phyloP scores from a whole-genome alignment of 768 basidiomycete species.

The Strobilomyces confusus region DNA sequence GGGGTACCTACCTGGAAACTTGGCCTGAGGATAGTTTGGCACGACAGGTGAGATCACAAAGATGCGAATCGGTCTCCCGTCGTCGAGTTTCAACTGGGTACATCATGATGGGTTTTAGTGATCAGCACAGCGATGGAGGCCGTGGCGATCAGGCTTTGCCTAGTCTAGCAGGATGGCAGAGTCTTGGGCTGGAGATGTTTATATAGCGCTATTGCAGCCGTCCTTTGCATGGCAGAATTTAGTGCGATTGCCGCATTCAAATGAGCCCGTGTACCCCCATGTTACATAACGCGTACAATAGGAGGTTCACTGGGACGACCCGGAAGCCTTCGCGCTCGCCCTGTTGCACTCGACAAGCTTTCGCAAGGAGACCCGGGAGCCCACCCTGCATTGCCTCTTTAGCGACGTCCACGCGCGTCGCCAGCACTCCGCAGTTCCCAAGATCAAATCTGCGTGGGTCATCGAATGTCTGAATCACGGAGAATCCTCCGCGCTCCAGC shows the following conservation, averaged over 20 bases:
- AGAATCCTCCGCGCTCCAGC: constrained; percentile 46
- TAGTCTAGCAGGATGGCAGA: no score
- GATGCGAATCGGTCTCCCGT: constrained; percentile 67
- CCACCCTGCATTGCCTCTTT: constrained; percentile 51
- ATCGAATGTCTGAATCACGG: constrained; percentile 76
- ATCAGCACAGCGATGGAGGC: constrained; percentile 61
- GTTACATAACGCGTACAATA: constrained; percentile 36
- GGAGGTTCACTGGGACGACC: constrained; percentile 33
- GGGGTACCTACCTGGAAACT: constrained; percentile 69
- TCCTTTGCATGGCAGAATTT: no score
- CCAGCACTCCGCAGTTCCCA: neutral
- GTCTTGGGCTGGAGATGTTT: no score
- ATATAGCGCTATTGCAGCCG: no score
- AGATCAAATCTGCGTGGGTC: constrained; percentile 48
- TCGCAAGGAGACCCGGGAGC: constrained; percentile 74
- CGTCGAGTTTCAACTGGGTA: constrained; percentile 66
- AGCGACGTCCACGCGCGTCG: constrained; percentile 8
- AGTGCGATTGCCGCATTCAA: no score
- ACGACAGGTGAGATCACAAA: constrained; percentile 79
- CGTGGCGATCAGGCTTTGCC: no score
- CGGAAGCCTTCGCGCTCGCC: constrained; percentile 51
- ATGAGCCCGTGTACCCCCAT: no score
- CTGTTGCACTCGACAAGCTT: constrained; percentile 70
- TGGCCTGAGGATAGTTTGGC: constrained; percentile 82
- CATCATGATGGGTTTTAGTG: constrained; percentile 71